Conservation (phyloP, 768 basidiomycete species). For the Melanogaster broomeanus region DNA sequence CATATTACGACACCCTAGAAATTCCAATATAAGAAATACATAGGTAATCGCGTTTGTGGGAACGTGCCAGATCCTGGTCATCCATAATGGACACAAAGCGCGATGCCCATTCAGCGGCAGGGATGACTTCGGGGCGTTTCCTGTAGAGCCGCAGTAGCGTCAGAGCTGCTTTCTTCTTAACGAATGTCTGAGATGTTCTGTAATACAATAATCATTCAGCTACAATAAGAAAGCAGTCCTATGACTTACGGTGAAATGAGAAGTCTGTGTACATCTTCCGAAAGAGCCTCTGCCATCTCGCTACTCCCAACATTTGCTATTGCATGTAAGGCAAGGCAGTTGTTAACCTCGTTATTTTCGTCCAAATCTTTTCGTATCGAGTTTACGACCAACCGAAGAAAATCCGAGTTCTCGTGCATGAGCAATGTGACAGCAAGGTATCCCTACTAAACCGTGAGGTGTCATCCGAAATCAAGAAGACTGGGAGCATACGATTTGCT, state of each 20-base stretch:
- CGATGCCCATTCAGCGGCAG: conserved; percentile 93
- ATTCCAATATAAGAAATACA: conserved; percentile 4
- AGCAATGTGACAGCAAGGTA: conserved; percentile 96
- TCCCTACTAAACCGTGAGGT: conserved; percentile 54
- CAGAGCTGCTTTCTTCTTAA: conserved; percentile 97
- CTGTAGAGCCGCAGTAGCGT: conserved; percentile 91
- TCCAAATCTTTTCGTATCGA: conserved; percentile 98
- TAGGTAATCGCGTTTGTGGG: neutral
- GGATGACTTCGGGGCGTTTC: conserved; percentile 94
- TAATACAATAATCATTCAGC: conserved; percentile 13
- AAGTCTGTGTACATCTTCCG: conserved; percentile 90
- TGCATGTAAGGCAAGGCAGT: conserved; percentile 95
- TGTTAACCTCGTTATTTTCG: conserved; percentile 91
- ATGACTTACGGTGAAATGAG: conserved; percentile 86
- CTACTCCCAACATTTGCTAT: conserved; percentile 98
- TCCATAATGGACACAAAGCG: conserved; percentile 96
- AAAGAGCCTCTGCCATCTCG: conserved; percentile 97
- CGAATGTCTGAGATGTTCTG: conserved; percentile 93
- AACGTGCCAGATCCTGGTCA: conserved; percentile 75
- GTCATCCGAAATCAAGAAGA: neutral
- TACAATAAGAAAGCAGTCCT: neutral
- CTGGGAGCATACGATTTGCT: conserved; percentile 84
- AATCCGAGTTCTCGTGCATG: conserved; percentile 99
- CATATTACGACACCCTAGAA: conserved; percentile 90
- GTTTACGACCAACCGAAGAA: conserved; percentile 94